Conservation (phyloP, 2,329 filamentous ascomycete species). For the Aspergillus brunneoviolaceus region DNA sequence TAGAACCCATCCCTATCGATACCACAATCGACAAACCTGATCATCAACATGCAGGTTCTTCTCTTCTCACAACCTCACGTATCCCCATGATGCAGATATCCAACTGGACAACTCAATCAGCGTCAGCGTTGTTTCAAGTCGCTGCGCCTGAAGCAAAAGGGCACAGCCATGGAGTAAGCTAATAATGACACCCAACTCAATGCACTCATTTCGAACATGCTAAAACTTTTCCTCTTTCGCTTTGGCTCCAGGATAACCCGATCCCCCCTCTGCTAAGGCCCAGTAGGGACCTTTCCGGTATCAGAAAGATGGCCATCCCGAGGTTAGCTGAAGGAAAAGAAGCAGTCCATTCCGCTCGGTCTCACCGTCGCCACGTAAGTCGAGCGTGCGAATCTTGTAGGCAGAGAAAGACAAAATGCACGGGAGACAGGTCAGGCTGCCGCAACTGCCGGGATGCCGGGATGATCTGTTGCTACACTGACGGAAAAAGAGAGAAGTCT, state of each 20-base stretch:
- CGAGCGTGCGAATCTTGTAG: conserved; percentile 49
- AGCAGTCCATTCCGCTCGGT: conserved; percentile 33
- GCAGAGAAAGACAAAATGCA: conserved; percentile 48
- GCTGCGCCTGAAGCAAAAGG: neutral
- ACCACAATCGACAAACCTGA: neutral
- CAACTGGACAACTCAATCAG: neutral
- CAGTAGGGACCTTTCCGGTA: conserved; percentile 17
- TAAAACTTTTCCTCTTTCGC: neutral
- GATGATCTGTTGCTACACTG: conserved; percentile 47
- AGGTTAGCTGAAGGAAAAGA: conserved; percentile 36
- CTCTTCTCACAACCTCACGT: neutral
- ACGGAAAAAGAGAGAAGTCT: conserved; percentile 47
- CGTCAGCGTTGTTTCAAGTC: neutral
- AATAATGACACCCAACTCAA: neutral
- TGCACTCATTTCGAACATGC: neutral
- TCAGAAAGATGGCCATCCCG: conserved; percentile 39
- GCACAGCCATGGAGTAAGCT: neutral
- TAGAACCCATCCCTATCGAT: neutral
- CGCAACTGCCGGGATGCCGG: conserved; percentile 45
- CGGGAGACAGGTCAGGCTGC: conserved; percentile 46
- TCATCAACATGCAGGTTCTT: neutral
- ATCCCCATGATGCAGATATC: neutral
- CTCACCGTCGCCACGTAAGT: conserved; percentile 39
- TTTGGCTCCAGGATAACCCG: conserved; percentile 24
- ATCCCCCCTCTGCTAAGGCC: conserved; percentile 16